Conservation (phyloP, 148 eudicot genomes). For the Agrostemma githago region DNA sequence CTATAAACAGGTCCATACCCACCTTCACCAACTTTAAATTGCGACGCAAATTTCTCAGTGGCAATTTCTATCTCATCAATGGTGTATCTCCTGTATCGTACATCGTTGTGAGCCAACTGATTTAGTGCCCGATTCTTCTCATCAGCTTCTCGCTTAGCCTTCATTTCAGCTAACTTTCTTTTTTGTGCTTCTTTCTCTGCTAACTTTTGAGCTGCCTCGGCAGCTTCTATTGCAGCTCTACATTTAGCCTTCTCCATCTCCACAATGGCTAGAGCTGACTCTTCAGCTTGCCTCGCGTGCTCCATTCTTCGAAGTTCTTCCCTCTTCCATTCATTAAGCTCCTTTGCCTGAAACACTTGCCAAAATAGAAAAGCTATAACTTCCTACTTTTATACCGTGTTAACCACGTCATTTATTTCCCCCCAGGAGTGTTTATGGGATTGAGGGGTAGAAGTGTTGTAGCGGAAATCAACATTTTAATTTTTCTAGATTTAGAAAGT, state of each 20-base stretch:
- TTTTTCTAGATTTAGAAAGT: no score
- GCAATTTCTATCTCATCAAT: conserved; percentile 74
- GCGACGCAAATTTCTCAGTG: conserved; percentile 44
- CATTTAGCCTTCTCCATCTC: conserved; percentile 72
- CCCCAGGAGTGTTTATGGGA: background rate
- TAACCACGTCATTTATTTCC: background rate
- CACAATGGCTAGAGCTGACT: conserved; percentile 48
- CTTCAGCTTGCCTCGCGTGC: conserved; percentile 50
- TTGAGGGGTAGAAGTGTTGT: no score
- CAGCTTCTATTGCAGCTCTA: conserved; percentile 75
- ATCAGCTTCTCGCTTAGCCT: conserved; percentile 53
- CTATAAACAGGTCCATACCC: conserved; percentile 86
- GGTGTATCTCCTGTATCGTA: conserved; percentile 61
- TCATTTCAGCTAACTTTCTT: conserved; percentile 57
- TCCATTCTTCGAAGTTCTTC: conserved; percentile 50
- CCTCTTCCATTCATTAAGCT: conserved; percentile 48
- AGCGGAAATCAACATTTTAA: no score
- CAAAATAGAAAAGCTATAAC: background rate
- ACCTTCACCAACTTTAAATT: conserved; percentile 75
- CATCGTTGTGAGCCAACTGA: conserved; percentile 47
- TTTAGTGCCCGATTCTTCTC: conserved; percentile 57
- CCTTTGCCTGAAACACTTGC: conserved; percentile 47
- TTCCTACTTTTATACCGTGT: background rate
- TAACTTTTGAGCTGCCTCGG: conserved; percentile 68
- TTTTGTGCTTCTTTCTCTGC: conserved; percentile 78